Conservation (phyloP, 2,329 filamentous ascomycete genomes). For the Monilinia laxa region DNA sequence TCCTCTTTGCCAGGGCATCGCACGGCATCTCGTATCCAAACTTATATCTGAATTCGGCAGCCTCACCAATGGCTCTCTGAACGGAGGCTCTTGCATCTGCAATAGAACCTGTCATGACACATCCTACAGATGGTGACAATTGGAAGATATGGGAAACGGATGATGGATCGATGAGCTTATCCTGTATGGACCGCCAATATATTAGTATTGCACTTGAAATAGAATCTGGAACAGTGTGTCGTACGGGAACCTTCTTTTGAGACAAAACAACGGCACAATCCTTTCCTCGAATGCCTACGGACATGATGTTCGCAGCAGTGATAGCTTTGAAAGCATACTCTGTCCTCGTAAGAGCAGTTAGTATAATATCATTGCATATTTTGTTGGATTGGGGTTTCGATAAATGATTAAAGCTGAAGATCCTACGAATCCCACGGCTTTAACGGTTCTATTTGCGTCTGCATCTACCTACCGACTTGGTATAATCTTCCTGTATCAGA, state of each 20-base stretch:
- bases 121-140: slow-evolving; percentile 92
- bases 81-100: slow-evolving; percentile 94
- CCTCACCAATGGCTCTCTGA: slow-evolving; percentile 89
- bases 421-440: slow-evolving; percentile 25
- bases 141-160: slow-evolving; percentile 98
- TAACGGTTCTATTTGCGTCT: slow-evolving; percentile 21
- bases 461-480: slow-evolving; percentile 83
- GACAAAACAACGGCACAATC: slow-evolving; percentile 95
- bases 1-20: slow-evolving; percentile 90
- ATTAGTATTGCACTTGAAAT: slow-evolving; percentile 30
- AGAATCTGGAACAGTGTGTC: slow-evolving; percentile 42
- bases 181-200: slow-evolving; percentile 52
- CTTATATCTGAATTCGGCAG: slow-evolving; percentile 97
- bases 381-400: slow-evolving; percentile 19
- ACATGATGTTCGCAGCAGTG: slow-evolving; percentile 98
- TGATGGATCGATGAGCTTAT: slow-evolving; percentile 97
- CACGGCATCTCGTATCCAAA: slow-evolving; percentile 99
- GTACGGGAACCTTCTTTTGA: slow-evolving; percentile 98
- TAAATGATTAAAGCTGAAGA: slow-evolving; percentile 22
- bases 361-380: slow-evolving; percentile 7
- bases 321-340: slow-evolving; percentile 99
- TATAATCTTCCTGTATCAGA: slow-evolving; percentile 97
- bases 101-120: slow-evolving; percentile 98
- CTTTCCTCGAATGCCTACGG: slow-evolving; percentile 92
- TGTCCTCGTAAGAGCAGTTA: slow-evolving; percentile 44